These are phyloP conservation scores for Neurospora sp. DNA, from an alignment of 2,329 filamentous ascomycete genomes.

Conservation along the genomic window DNA sequence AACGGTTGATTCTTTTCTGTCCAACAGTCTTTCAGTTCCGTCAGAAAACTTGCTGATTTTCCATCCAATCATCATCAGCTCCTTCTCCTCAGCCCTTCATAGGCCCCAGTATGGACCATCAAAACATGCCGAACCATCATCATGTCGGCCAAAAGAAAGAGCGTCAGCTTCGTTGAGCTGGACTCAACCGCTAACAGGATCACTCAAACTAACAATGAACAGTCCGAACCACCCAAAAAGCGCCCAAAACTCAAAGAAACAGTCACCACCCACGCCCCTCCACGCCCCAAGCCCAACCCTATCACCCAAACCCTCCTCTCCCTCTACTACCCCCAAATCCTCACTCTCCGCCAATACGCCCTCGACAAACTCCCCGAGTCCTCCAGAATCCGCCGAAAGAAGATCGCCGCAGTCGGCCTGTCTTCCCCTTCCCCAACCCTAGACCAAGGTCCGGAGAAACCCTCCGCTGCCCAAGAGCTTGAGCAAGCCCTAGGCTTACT, in stretches of 20 bases:
- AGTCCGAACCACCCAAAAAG: background rate
- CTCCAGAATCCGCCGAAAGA: constrained; percentile 53
- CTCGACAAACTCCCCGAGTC: constrained; percentile 54
- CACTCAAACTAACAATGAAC: background rate
- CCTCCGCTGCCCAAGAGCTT: too few relatives aligned
- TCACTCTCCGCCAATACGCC: constrained; percentile 62
- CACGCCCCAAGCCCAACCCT: constrained; percentile 12
- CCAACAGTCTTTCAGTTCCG: background rate
- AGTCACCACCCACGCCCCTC: background rate
- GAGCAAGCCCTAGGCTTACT: constrained; percentile 37
- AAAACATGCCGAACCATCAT: background rate
- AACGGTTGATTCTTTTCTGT: background rate
- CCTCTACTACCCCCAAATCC: constrained; percentile 56
- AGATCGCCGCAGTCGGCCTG: constrained; percentile 38
- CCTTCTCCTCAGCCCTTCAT: background rate
- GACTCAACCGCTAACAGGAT: background rate
- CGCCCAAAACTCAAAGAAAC: background rate
- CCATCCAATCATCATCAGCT: background rate
- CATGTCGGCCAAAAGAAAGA: background rate
- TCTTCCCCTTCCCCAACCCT: too few relatives aligned
- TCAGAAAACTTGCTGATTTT: background rate
- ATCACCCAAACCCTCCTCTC: constrained; percentile 53
- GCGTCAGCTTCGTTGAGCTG: background rate
- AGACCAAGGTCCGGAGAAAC: too few relatives aligned
- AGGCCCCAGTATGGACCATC: background rate